Evolutionary conservation across 768 basidiomycete species (phyloP), one percentile per base, ranked within the genome.

Genomic region (Leccinum sublutescens): DNA sequence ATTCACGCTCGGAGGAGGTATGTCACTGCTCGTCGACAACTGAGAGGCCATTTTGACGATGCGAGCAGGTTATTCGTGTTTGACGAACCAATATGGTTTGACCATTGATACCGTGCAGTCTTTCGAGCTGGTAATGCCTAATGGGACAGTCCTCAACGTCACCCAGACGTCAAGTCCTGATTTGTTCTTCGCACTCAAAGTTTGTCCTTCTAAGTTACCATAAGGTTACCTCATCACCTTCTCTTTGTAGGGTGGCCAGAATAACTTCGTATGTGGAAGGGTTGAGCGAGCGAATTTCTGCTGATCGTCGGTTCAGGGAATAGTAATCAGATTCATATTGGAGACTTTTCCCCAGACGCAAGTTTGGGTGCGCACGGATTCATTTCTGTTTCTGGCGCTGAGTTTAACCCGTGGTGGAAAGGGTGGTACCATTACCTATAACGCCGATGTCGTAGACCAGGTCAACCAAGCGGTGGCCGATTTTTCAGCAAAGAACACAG

Each of bases 21-120:
- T 25, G 27, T 6, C 4, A 5, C 15, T 23, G 15, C 27, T 11
- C 19, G 1, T 19, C n/a, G n/a, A 51, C 6, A 11, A 21, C 8
- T n/a, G 1, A 51, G 8, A 33, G 5, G 17, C n/a, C 1, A 11
- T 15, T 14, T 33, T 27, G 4, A 50, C 2, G 50, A 51, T 33
- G 17, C 6, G 29, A 9, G 10, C 40, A 66, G 65, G 65, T 3
- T 52, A 61, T 15, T 66, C 65, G 7, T 88, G 81, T 81, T 73
- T 78, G 54, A 82, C 83, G 0, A 86, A 87, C 59, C 83, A 86
- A 56, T 75, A 80, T 59, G 86, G 87, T 12, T 61, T 89, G 52
- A 80, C 82, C 0, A 43, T 80, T 7, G 86, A 88, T 59, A 85
- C 75, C 1, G 75, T 87, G 34, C 70, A 72, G n/a, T 78, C 78